These are phyloP conservation scores for Penicillium sp. DNA, from an alignment of 2,329 filamentous ascomycete species.

Conservation along the genomic window DNA sequence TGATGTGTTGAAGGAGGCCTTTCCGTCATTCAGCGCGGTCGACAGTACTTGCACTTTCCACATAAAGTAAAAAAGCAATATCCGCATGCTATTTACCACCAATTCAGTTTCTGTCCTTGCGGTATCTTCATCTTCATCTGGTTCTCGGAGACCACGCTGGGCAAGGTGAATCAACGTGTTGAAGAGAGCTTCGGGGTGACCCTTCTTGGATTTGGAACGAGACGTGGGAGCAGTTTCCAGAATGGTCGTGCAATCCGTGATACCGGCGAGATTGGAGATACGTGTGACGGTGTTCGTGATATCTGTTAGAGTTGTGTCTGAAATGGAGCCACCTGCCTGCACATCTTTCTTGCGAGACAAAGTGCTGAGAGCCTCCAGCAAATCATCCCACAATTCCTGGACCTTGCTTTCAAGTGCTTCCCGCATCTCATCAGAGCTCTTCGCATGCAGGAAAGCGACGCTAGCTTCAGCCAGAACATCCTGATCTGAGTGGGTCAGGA, in stretches of 20 bases:
- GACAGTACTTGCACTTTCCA: slow-evolving; percentile 73
- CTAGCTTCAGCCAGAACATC: slow-evolving; percentile 81
- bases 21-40: slow-evolving; percentile 52
- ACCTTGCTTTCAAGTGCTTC: slow-evolving; percentile 81
- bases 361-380: slow-evolving; percentile 67
- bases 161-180: slow-evolving; percentile 70
- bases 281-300: slow-evolving; percentile 73
- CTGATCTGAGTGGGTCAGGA: slow-evolving; percentile 85
- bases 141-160: slow-evolving; percentile 65
- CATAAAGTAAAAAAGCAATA: slow-evolving; percentile 86
- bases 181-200: slow-evolving; percentile 48
- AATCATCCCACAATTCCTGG: slow-evolving; percentile 80
- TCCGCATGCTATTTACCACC: slow-evolving; percentile 70
- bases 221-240: slow-evolving; percentile 58
- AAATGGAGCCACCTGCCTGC: slow-evolving; percentile 66
- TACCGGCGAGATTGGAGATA: slow-evolving; percentile 73
- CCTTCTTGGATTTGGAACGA: slow-evolving; percentile 40
- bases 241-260: slow-evolving; percentile 72
- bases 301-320: slow-evolving; percentile 62
- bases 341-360: slow-evolving; percentile 70
- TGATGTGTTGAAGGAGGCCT: slow-evolving; percentile 59
- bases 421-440: slow-evolving; percentile 81
- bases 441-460: slow-evolving; percentile 76
- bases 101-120: slow-evolving; percentile 78
- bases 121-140: slow-evolving; percentile 64